phyloP scores from a whole-genome alignment of 805 yeast genomes.

The Dipodascus albidus region DNA sequence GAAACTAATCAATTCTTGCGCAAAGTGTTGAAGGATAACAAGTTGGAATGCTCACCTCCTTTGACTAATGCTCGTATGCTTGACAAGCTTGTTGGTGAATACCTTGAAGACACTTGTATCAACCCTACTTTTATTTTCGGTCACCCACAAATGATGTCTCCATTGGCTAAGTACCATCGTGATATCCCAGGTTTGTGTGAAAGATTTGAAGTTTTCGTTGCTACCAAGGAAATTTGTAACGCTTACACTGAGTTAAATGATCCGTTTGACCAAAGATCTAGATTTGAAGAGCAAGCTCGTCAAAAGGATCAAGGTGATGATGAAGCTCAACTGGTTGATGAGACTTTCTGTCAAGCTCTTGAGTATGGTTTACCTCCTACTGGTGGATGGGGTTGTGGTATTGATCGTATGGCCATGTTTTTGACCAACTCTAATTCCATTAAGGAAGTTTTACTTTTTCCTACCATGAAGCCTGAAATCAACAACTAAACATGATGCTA shows the following conservation, averaged over 20 bases:
- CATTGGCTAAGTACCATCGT: slow-evolving; percentile 94
- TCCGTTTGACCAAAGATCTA: slow-evolving; percentile 94
- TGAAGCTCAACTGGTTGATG: slow-evolving; percentile 95
- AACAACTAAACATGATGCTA: too few relatives aligned
- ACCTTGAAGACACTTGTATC: slow-evolving; percentile 78
- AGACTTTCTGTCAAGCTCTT: slow-evolving; percentile 92
- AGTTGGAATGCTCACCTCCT: slow-evolving; percentile 82
- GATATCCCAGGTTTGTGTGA: slow-evolving; percentile 90
- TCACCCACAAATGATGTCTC: slow-evolving; percentile 99
- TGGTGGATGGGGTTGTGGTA: slow-evolving; percentile 99
- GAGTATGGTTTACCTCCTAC: slow-evolving; percentile 99
- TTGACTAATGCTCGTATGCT: slow-evolving; percentile 97
- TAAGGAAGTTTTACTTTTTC: slow-evolving; percentile 96
- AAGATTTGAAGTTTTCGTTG: slow-evolving; percentile 96
- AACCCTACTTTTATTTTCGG: slow-evolving; percentile 98
- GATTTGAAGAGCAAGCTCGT: slow-evolving; percentile 98
- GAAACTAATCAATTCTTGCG: slow-evolving; percentile 89
- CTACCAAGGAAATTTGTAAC: slow-evolving; percentile 95
- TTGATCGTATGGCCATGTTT: slow-evolving; percentile 96
- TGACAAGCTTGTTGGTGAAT: slow-evolving; percentile 94
- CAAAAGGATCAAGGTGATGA: slow-evolving; percentile 99
- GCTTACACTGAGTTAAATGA: slow-evolving; percentile 98
- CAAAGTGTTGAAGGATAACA: slow-evolving; percentile 62
- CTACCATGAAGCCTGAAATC: slow-evolving; percentile 94
- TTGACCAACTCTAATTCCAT: slow-evolving; percentile 92